Evolutionary conservation across 139 green algal genomes (phyloP).

Genomic region (Auxenochlorella pyrenoidosa): DNA sequence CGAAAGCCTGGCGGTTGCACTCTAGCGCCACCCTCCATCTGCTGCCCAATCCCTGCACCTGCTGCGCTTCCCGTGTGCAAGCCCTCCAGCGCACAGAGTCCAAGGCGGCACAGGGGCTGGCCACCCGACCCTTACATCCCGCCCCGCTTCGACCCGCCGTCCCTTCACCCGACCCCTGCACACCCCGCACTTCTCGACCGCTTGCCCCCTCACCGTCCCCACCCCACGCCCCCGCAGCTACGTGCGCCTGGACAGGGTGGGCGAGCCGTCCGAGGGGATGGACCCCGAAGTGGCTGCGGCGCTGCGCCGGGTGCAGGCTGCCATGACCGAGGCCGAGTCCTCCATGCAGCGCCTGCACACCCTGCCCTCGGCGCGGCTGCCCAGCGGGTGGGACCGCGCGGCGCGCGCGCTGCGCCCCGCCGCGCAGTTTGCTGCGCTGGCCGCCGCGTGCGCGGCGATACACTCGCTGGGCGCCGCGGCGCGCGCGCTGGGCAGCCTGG

Average conservation of each 20-base stretch:
- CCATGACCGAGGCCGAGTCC: conserved; percentile 28
- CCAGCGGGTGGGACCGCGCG: neutral
- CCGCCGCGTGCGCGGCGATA: conserved; percentile 11
- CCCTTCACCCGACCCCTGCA: too few species aligned
- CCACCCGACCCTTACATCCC: too few species aligned
- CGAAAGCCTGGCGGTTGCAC: too few species aligned
- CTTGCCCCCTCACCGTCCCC: too few species aligned
- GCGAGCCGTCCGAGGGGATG: neutral
- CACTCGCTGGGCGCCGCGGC: conserved; percentile 15
- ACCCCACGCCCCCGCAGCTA: neutral
- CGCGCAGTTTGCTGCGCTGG: conserved; percentile 15
- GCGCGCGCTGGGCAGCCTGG: conserved; percentile 31
- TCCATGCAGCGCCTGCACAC: conserved; percentile 31
- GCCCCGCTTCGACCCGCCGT: too few species aligned
- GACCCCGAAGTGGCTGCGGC: conserved; percentile 33
- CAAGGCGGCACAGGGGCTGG: too few species aligned
- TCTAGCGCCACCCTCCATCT: too few species aligned
- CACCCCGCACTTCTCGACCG: too few species aligned
- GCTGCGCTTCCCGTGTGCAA: too few species aligned
- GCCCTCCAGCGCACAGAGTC: too few species aligned
- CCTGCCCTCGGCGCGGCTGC: conserved; percentile 33
- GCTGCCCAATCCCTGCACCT: too few species aligned
- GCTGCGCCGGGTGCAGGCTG: conserved; percentile 25
- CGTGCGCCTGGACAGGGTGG: neutral
- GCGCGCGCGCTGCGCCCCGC: neutral